Evolutionary conservation across 164 flowering plant genomes (phyloP), one percentile per base, ranked within the genome.

Genomic region (Vitis rotundifolia): DNA sequence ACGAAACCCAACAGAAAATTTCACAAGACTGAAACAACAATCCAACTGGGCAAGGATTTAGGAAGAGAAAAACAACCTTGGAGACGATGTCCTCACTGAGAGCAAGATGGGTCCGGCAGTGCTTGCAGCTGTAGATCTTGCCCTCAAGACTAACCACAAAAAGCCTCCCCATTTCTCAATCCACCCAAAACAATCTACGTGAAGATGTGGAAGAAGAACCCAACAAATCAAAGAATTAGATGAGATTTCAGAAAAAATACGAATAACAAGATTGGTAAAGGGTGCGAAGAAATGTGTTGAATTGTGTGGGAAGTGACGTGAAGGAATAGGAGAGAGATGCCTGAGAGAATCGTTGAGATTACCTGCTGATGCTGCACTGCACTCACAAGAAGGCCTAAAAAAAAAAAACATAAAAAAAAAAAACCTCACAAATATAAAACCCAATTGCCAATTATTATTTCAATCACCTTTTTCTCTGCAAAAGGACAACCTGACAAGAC

Each of bases 91-190:
- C 83, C 11, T 79, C 83, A 28, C 18, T 71, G 47, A 78, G 80
- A 48, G 84, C 84, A 15, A 84, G 75, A 71, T 82, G 86, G 79
- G 81, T 82, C 44, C 57, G 73, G 71, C 86, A 84, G 76, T 77
- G 72, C 75, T 78, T 82, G 81, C 84, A 82, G 58, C 78, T 79
- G 59, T 82, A 82, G 50, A 78, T 57, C 68, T 50, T 77, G 13
- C 88, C 86, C 37, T 84, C 82, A 11, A 84, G 81, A 70, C 61
- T 70, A 3, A 69, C 57, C 78, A 79, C 26, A 68, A 69, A 82
- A 12, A 84, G 62, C 75, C 83, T 84, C 28, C 88, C 88, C 86
- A 82, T 83, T 65, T 28, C 68, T 50, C 16, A 28, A 58, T 63
- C n/a, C 48, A 37, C 44, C 44, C 44, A 37, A 5, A 37, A 37